Evolutionary conservation across 73 alveolate species (phyloP), one percentile per base, ranked within the genome.

Genomic region (Paramecium caudatum): DNA sequence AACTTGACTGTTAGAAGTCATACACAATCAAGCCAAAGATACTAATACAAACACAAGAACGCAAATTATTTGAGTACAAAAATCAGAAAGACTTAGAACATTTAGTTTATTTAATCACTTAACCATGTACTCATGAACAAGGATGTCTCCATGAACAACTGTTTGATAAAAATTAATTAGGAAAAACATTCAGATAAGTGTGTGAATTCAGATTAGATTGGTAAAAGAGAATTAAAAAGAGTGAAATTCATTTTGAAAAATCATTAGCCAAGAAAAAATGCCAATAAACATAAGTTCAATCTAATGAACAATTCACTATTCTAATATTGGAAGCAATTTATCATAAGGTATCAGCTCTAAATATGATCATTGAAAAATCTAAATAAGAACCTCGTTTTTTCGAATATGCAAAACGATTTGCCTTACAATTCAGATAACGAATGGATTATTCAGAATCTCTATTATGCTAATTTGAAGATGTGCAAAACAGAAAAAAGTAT

Each of bases 171-270:
- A 74, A 74, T 74, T 23, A 30, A 43, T 10, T 39, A 41, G 88
- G 88, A 8, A 74, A 74, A 12, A 39, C 69, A 6, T 74, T 74
- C 21, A 39, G 88, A 74, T 39, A 74, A 47, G 55, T 74, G 4
- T 74, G 88, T 45, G 88, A 74, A 74, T 74, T 74, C 15, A 74
- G 88, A 6, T 7, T 21, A 4, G 88, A 74, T 74, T 39, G 65
- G 69, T 21, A 30, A 17, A 74, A 74, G 12, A 41, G 10, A 45
- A 23, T 74, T 39, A 41, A 21, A 41, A 23, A 13, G 12, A 32
- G 33, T 74, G 88, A 74, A 47, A 43, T 17, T 15, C 1, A 3
- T 43, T 74, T 41, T 43, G 43, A 39, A 15, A 74, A 74, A 6
- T 74, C 43, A 41, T 36, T 39, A 34, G 25, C 13, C 2, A 10